A percentile compares a stretch with the other conserved stretches of the same genome.
These are phyloP conservation scores for Thalassiosira mediterranea DNA, from an alignment of 352 stramenopile species.

Conservation along the genomic window DNA sequence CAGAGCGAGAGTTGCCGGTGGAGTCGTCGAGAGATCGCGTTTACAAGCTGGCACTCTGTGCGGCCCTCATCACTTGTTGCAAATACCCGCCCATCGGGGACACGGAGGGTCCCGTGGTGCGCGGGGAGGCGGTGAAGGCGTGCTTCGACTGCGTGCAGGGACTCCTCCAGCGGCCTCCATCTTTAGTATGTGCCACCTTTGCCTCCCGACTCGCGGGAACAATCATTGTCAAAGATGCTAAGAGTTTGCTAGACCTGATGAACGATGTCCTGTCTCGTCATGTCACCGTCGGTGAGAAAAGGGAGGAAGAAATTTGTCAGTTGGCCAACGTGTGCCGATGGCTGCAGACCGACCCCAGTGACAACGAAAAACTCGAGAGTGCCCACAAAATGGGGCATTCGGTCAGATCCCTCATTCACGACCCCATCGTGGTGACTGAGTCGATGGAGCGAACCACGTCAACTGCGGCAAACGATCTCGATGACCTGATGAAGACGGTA, in stretches of 20 bases:
- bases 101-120: not conserved
- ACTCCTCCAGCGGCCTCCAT: slow-evolving; percentile 17
- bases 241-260: not conserved
- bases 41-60: slow-evolving; percentile 23
- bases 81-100: slow-evolving; percentile 8
- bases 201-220: slow-evolving; percentile 17
- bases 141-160: slow-evolving; percentile 13
- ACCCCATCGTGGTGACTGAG: slow-evolving; percentile 15
- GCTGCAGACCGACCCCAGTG: slow-evolving; percentile 14
- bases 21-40: slow-evolving; percentile 18
- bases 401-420: slow-evolving; percentile 3
- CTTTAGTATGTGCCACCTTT: slow-evolving; percentile 23
- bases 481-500: slow-evolving; percentile 30
- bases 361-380: slow-evolving; percentile 9
- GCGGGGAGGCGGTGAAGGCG: not conserved
- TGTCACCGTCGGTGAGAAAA: not conserved
- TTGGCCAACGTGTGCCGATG: slow-evolving; percentile 3
- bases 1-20: not conserved
- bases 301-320: slow-evolving; percentile 1
- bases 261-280: slow-evolving; percentile 11
- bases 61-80: slow-evolving; percentile 12
- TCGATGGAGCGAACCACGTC: slow-evolving; percentile 7
- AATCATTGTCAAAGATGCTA: slow-evolving; percentile 15
- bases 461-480: not conserved
- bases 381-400: slow-evolving; percentile 12